Base-by-base conservation (phyloP, 176 grass and related monocot species). In the Chloris gayana region DNA sequence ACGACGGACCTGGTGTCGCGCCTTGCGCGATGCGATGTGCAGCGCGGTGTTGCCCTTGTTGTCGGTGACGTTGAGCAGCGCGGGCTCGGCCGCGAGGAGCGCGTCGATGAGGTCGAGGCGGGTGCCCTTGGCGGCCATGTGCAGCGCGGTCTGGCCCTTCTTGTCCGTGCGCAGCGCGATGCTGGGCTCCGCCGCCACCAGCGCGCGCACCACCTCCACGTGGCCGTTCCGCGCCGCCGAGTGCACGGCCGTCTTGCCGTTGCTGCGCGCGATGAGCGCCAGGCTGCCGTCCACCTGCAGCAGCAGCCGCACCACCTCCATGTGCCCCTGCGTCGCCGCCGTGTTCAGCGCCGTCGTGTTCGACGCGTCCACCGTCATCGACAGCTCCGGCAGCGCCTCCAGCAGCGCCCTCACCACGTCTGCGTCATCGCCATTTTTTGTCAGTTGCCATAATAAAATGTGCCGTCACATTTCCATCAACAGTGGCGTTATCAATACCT, bases 331-430 rank as follows among this genome's bases (percentile, higher is more conserved):
- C 74, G 96, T 91, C 75, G 92, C 96, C 31, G 92, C 96, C 58
- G 93, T 89, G 84, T 98, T 91, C 42, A 98, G 83, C 78, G 90
- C 90, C 58, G 92, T 99, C 80, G 96, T 95, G 86, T 95, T 99
- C 4, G 88, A 89, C 57, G 89, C 71, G 82, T 99, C 96, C 64
- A 99, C 96, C 51, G 92, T 99, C 96, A 95, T 85, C 34, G 92
- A 85, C 37, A 95, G 82, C 73, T 89, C 84, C 5, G 96, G 90
- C 78, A 93, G 85, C 56, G 81, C 92, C 64, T 64, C 44, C 38
- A 99, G 83, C 38, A 99, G 86, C 90, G 86, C 90, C 78, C 82
- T 86, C 79, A 95, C 90, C 19, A 95, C 84, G 38, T 93, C 96
- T 99, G 87, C 79, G 56, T 49, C 3, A 24, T 24, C 10, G 35